Conservation (phyloP, 1,284 basidiomycete species). For the Cronartium quercuum region DNA sequence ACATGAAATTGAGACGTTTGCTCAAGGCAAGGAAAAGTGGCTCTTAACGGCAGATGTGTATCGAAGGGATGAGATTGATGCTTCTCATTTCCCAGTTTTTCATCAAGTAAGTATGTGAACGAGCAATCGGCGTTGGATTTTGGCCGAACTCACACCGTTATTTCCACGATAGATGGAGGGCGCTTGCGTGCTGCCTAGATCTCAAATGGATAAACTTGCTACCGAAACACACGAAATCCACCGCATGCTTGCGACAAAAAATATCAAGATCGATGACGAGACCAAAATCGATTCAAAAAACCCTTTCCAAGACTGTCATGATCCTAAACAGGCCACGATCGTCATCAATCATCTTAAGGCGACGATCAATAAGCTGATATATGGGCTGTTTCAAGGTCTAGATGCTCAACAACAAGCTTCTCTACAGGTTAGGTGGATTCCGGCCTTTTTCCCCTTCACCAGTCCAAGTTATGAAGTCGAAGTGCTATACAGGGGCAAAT, state of each 20-base stretch:
- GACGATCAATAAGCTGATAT: conserved; percentile 79
- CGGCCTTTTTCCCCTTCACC: conserved; percentile 97
- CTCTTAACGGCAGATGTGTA: conserved; percentile 97
- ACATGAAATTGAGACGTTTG: conserved; percentile 90
- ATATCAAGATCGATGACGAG: conserved; percentile 67
- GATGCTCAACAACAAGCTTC: conserved; percentile 55
- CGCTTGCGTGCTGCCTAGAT: conserved; percentile 65
- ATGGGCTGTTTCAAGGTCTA: conserved; percentile 63
- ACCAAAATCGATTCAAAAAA: conserved; percentile 62
- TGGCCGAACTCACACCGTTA: too few relatives aligned
- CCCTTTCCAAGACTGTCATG: conserved; percentile 71
- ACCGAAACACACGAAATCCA: conserved; percentile 53
- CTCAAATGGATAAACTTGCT: conserved; percentile 47
- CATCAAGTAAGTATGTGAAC: conserved; percentile 56
- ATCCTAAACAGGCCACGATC: conserved; percentile 54
- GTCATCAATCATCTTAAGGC: conserved; percentile 82
- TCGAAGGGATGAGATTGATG: conserved; percentile 94
- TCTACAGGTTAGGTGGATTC: conserved; percentile 87
- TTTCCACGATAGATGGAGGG: conserved; percentile 70
- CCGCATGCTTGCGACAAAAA: conserved; percentile 7
- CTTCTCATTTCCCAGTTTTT: conserved; percentile 94
- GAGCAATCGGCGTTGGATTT: not conserved
- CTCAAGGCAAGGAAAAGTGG: conserved; percentile 70
- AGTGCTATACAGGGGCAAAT: conserved; percentile 87
- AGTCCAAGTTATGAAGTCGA: conserved; percentile 96